Percentiles rank a stretch among this genome's conserved stretches.
phyloP scores from a whole-genome alignment of 352 stramenopile genomes.

The Phytophthora litchii region DNA sequence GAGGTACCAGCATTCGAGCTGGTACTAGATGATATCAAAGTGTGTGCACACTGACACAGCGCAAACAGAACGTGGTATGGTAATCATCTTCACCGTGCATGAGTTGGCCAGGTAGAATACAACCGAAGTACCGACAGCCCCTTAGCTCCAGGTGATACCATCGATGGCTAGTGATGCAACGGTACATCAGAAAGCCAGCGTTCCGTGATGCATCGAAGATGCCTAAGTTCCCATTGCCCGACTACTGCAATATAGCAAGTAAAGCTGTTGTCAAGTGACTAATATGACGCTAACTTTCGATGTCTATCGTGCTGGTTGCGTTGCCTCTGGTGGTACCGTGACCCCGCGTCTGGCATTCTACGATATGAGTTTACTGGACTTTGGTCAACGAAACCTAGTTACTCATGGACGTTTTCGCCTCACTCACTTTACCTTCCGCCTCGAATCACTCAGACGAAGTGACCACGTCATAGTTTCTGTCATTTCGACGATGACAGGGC shows the following conservation, averaged over 20 bases:
- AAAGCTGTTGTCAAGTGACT: too few relatives aligned
- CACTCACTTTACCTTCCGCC: conserved; percentile 13
- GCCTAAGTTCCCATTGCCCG: conserved; percentile 16
- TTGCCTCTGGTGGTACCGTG: too few relatives aligned
- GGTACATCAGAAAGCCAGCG: conserved; percentile 6
- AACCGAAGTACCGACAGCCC: too few relatives aligned
- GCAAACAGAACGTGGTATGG: too few relatives aligned
- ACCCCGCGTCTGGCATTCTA: background rate
- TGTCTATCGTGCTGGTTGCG: too few relatives aligned
- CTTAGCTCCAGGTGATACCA: conserved; percentile 6
- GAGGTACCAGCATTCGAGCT: too few relatives aligned
- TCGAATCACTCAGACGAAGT: conserved; percentile 1
- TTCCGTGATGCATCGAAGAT: conserved; percentile 6
- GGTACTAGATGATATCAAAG: too few relatives aligned
- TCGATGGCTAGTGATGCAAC: background rate
- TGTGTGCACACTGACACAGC: too few relatives aligned
- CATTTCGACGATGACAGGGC: conserved; percentile 6
- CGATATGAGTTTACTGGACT: conserved; percentile 1
- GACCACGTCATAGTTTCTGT: too few relatives aligned
- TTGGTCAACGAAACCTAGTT: background rate
- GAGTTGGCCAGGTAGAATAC: too few relatives aligned
- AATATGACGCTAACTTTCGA: conserved; percentile 1
- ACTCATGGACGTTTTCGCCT: background rate
- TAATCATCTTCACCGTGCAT: too few relatives aligned
- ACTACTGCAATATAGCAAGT: too few relatives aligned